Base-by-base conservation (phyloP, 805 yeast species). In the Saccharomyces paradoxus region DNA sequence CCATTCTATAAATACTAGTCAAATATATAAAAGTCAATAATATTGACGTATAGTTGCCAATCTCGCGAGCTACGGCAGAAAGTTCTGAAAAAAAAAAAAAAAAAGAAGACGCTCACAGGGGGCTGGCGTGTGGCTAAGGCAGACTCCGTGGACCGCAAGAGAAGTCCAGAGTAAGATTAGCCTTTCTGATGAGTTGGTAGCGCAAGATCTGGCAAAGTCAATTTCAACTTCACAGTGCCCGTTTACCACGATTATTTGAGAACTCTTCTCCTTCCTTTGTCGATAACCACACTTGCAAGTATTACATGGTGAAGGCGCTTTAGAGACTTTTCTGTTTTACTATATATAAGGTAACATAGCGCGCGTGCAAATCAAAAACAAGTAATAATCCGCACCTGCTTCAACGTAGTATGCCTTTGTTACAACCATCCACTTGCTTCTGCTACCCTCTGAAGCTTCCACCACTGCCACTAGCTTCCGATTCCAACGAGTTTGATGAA, bases 401-500 rank as follows among this genome's bases (percentile, higher is more conserved):
- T 37, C 24, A 37, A 24, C 12, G 9, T 24, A 49, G 41, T 49
- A 84, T 86, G 89, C 76, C 84, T 1, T 78, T 87, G 4, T 67
- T 83, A 44, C 81, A 83, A 55, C 86, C 90, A 3, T 78, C 88
- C 1, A 77, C 84, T 28, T 81, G 84, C 63, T 71, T 77, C 30
- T 83, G 89, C 63, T 82, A 83, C 66, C 63, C 77, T 2, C 65
- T 85, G 52, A 74, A 73, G 47, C 72, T 83, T 58, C 91, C 91
- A 5, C 74, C 77, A 5, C 61, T 70, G 12, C 63, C 67, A 14
- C 32, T 58, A 29, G 51, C 59, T 14, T 54, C 58, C 17, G 52
- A 60, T 24, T 55, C 56, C 14, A 52, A 49, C 9, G 48, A 54
- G 17, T 22, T 56, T 29, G 81, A 62, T 49, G 76, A 74, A 32